phyloP scores from a whole-genome alignment of 1,139 yeast genomes.

The Magnusiomyces paraingens region DNA sequence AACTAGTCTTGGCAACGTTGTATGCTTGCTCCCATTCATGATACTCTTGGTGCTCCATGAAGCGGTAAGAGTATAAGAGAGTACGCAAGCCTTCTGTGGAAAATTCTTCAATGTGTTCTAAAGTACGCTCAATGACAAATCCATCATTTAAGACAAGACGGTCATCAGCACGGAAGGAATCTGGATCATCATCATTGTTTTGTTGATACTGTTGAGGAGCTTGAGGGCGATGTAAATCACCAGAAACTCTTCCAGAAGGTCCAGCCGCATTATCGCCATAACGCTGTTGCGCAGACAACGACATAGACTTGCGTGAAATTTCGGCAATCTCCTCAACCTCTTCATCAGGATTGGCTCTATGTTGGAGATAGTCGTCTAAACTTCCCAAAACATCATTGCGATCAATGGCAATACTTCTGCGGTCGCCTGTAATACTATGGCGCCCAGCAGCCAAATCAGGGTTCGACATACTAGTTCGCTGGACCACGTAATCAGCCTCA shows the following conservation, averaged over 20 bases:
- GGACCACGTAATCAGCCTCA: constrained; percentile 70
- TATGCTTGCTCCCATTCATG: constrained; percentile 61
- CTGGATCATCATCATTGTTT: constrained; percentile 6
- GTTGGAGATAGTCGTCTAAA: constrained; percentile 53
- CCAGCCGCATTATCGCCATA: constrained; percentile 47
- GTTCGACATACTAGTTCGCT: constrained; percentile 36
- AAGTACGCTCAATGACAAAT: constrained; percentile 71
- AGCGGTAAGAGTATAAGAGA: constrained; percentile 69
- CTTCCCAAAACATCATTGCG: constrained; percentile 26
- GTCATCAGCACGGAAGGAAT: constrained; percentile 46
- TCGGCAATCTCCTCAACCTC: constrained; percentile 57
- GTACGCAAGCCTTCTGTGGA: constrained; percentile 94
- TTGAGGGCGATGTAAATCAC: background rate
- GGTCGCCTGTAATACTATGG: constrained; percentile 17
- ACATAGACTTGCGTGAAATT: constrained; percentile 57
- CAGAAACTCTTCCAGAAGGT: background rate
- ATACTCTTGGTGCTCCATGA: constrained; percentile 58
- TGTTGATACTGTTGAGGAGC: background rate
- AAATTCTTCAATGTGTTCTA: constrained; percentile 87
- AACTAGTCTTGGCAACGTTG: constrained; percentile 68
- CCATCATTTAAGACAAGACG: constrained; percentile 64
- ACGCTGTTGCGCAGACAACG: constrained; percentile 47
- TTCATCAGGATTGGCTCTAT: constrained; percentile 42
- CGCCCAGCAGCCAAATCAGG: constrained; percentile 5
- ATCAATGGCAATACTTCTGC: constrained; percentile 27